Conservation (phyloP, 2,329 filamentous ascomycete genomes). For the Diaporthe ilicicola region DNA sequence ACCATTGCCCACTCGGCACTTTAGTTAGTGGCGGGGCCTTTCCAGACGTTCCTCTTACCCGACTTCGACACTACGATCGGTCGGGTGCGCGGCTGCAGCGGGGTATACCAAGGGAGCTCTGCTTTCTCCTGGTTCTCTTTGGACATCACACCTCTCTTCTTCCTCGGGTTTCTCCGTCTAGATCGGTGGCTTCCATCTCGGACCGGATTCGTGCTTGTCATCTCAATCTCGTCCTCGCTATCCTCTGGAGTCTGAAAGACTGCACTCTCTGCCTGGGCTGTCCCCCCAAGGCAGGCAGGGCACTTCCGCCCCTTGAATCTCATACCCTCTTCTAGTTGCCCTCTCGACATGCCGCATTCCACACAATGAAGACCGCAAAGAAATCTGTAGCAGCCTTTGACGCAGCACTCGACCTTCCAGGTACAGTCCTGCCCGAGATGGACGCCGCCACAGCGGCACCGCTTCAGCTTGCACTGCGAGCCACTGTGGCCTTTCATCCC, state of each 20-base stretch:
- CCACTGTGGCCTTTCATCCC: constrained; percentile 48
- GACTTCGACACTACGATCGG: constrained; percentile 24
- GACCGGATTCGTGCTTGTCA: background rate
- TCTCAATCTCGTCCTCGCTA: background rate
- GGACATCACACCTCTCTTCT: background rate
- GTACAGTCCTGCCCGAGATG: constrained; percentile 50
- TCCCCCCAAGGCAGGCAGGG: constrained; percentile 38
- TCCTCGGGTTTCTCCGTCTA: background rate
- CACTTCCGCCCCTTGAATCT: constrained; percentile 44
- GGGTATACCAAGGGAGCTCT: constrained; percentile 27
- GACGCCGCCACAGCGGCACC: constrained; percentile 46
- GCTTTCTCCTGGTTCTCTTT: constrained; percentile 31
- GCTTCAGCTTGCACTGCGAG: constrained; percentile 44
- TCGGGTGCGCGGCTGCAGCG: constrained; percentile 18
- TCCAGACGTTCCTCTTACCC: constrained; percentile 16
- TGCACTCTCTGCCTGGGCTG: too few species aligned
- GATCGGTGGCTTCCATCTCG: background rate
- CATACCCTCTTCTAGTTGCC: constrained; percentile 31
- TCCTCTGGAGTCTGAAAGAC: background rate
- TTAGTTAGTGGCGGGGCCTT: background rate
- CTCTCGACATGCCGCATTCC: constrained; percentile 40
- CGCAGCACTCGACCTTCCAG: constrained; percentile 49
- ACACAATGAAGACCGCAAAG: constrained; percentile 47
- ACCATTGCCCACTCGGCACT: background rate
- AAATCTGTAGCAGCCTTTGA: constrained; percentile 42